Conservation (phyloP, 1,284 basidiomycete species). For the Termitomyces sp. region DNA sequence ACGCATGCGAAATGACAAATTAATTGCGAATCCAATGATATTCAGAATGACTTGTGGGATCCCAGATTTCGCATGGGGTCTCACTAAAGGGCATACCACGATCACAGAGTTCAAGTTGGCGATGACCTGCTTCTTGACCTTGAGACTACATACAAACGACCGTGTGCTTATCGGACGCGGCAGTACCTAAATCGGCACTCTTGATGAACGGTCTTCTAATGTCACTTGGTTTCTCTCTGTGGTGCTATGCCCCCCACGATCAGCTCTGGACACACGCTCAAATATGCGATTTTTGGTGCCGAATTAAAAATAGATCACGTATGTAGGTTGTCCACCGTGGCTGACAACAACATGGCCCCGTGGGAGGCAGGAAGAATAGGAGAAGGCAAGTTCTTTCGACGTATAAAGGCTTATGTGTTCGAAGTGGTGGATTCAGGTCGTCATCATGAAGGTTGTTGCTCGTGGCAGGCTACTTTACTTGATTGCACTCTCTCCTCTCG, state of each 20-base stretch:
- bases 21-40: background rate
- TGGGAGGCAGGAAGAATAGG: background rate
- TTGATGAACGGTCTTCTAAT: background rate
- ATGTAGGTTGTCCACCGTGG: background rate
- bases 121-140: too few species aligned
- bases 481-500: slow-evolving; percentile 13
- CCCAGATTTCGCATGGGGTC: background rate
- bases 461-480: slow-evolving; percentile 12
- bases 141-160: too few species aligned
- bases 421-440: background rate
- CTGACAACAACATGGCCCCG: background rate
- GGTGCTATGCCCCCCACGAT: background rate
- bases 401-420: background rate
- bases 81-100: background rate
- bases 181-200: too few species aligned
- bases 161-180: background rate
- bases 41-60: background rate
- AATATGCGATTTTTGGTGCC: background rate
- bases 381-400: background rate
- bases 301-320: slow-evolving; percentile 2
- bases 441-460: slow-evolving; percentile 11
- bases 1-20: background rate
- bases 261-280: background rate
- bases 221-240: background rate
- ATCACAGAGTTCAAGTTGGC: too few species aligned